phyloP scores from a whole-genome alignment of 495 filamentous ascomycete species.

The Staphylotrichum tortipilum region DNA sequence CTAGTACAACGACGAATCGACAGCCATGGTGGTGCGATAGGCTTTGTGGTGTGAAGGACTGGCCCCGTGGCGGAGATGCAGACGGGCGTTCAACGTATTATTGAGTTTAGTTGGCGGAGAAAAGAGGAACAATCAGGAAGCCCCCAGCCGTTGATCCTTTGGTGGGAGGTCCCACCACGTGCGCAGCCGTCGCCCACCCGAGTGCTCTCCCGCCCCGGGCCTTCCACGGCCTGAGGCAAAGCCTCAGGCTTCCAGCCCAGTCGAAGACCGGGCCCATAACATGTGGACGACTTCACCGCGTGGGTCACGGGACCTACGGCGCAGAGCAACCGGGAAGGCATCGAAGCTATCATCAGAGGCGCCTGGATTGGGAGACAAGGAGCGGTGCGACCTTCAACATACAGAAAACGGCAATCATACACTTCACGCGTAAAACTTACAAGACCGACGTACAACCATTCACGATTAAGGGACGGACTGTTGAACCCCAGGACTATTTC shows the following conservation, averaged over 20 bases:
- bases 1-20: constrained; percentile 1
- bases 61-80: no score
- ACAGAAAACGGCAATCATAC: not conserved
- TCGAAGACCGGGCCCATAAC: no score
- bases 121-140: no score
- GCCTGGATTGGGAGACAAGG: not conserved
- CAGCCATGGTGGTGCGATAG: not conserved
- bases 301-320: not conserved
- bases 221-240: no score
- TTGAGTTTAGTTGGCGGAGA: no score
- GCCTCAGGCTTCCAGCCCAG: no score
- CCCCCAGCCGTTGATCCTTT: no score
- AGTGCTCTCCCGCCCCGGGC: no score
- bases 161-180: no score
- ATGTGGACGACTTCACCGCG: constrained; percentile 2
- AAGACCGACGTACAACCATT: not conserved
- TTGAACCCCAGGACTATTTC: not conserved
- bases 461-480: not conserved
- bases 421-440: not conserved
- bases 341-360: not conserved
- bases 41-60: no score
- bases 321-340: not conserved
- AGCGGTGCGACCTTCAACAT: not conserved
- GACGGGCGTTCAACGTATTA: no score
- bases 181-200: no score